Evolutionary conservation across 2,329 filamentous ascomycete species (phyloP).

Genomic region (Penicillium crustosum): DNA sequence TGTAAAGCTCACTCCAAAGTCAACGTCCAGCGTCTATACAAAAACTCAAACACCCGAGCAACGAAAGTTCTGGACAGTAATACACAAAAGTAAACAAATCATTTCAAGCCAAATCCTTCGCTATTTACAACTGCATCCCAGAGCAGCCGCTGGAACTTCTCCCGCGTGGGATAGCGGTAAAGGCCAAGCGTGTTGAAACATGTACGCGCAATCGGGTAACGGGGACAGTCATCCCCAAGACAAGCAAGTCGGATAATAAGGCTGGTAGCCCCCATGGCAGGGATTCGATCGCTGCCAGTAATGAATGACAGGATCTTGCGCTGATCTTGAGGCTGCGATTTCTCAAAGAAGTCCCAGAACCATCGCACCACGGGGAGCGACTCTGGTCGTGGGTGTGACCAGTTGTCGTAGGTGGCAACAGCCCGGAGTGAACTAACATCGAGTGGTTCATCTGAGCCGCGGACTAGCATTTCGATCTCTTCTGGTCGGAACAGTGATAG

Average conservation of each 20-base stretch:
- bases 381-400: constrained; percentile 56
- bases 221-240: constrained; percentile 68
- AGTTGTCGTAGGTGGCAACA: constrained; percentile 80
- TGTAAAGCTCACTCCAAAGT: constrained; percentile 1
- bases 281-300: constrained; percentile 86
- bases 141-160: constrained; percentile 68
- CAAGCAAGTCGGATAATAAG: constrained; percentile 74
- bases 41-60: constrained; percentile 3
- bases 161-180: constrained; percentile 67
- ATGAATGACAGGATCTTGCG: constrained; percentile 80
- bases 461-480: constrained; percentile 84
- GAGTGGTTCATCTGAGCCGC: constrained; percentile 79
- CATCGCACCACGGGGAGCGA: constrained; percentile 71
- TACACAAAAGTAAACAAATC: background rate
- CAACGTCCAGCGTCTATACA: constrained; percentile 14
- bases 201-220: constrained; percentile 83
- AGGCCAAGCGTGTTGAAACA: constrained; percentile 86
- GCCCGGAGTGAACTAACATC: constrained; percentile 74
- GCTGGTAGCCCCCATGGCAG: constrained; percentile 79
- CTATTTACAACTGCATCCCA: constrained; percentile 88
- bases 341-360: constrained; percentile 84
- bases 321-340: constrained; percentile 66
- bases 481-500: constrained; percentile 83
- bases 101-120: constrained; percentile 85
- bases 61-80: background rate